Evolutionary conservation across 1,284 basidiomycete genomes (phyloP).

Genomic region (Ceratobasidium sp.): DNA sequence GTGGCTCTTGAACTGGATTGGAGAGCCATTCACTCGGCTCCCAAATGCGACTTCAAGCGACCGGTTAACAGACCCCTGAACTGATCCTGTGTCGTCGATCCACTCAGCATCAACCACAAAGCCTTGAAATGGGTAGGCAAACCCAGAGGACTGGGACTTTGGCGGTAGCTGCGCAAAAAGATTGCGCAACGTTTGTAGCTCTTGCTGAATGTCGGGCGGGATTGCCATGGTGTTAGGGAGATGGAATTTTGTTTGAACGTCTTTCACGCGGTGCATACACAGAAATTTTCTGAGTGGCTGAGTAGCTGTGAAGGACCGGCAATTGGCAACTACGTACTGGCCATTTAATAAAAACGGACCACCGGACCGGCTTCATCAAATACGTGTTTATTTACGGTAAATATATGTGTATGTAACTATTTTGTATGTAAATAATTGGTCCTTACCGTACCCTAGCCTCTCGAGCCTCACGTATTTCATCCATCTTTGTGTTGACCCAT

Average conservation of each 20-base stretch:
- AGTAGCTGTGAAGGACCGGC: background rate
- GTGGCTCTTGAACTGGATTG: constrained; percentile 1
- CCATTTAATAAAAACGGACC: background rate
- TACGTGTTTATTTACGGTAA: background rate
- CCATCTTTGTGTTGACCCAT: no score
- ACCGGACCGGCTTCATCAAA: background rate
- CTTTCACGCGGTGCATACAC: background rate
- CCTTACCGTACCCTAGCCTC: constrained; percentile 1
- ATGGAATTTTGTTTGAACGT: no score
- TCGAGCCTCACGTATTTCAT: no score
- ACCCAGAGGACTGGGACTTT: background rate
- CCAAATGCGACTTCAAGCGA: constrained; percentile 3
- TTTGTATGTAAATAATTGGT: background rate
- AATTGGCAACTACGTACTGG: background rate
- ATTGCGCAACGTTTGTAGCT: background rate
- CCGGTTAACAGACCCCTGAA: background rate
- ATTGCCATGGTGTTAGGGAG: background rate
- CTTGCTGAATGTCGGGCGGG: background rate
- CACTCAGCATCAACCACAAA: background rate
- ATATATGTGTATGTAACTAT: background rate
- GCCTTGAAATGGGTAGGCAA: background rate
- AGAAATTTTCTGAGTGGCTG: background rate
- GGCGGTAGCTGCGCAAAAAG: background rate
- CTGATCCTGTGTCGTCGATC: background rate
- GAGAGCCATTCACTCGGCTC: background rate